phyloP scores from a whole-genome alignment of 1,284 basidiomycete genomes.

The Cystobasidiaceae sp. region DNA sequence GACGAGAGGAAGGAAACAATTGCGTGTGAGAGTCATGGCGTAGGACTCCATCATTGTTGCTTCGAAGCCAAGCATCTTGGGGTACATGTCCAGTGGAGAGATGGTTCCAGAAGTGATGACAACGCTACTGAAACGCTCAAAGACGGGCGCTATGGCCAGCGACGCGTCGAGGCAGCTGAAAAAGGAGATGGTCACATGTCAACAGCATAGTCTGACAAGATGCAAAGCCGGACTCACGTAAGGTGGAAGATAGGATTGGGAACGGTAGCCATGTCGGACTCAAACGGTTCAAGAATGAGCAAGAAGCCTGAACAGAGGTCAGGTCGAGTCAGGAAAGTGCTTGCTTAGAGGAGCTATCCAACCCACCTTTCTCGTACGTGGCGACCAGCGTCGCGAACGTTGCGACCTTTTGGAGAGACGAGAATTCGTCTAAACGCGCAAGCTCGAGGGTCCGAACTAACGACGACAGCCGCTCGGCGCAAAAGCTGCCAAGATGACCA shows the following conservation, averaged over 20 bases:
- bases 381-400: conserved; percentile 94
- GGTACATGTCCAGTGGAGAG: conserved; percentile 98
- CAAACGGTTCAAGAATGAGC: conserved; percentile 95
- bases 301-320: conserved; percentile 82
- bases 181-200: not conserved
- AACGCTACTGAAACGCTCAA: conserved; percentile 96
- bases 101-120: conserved; percentile 99
- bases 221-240: conserved; percentile 57
- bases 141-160: conserved; percentile 94
- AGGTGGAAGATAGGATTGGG: conserved; percentile 99
- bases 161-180: conserved; percentile 90
- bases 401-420: conserved; percentile 89
- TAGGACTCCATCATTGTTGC: conserved; percentile 96
- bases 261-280: conserved; percentile 96
- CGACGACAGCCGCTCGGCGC: conserved; percentile 90
- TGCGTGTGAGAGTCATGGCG: conserved; percentile 94
- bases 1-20: conserved; percentile 96
- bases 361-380: conserved; percentile 89
- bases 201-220: not conserved
- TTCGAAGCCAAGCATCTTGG: conserved; percentile 98
- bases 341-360: no score
- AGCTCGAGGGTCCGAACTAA: conserved; percentile 89
- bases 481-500: conserved; percentile 61
- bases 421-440: conserved; percentile 83
- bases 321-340: not conserved